These are phyloP conservation scores for Nymphaea thermarum DNA, from an alignment of 164 flowering plant species.

Conservation along the genomic window DNA sequence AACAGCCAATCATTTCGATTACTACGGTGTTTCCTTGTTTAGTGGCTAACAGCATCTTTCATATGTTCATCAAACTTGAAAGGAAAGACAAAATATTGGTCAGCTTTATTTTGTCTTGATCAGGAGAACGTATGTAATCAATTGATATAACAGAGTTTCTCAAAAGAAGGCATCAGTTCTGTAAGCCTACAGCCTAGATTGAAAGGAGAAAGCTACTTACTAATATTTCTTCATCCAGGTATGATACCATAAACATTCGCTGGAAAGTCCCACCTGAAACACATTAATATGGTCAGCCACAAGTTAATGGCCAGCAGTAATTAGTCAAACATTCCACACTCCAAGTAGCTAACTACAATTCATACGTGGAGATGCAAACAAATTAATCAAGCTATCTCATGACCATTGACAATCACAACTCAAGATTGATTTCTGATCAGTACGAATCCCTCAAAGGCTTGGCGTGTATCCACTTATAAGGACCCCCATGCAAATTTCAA, in stretches of 20 bases:
- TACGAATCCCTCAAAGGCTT: background rate
- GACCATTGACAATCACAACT: background rate
- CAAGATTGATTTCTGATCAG: background rate
- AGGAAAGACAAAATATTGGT: background rate
- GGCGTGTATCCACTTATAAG: background rate
- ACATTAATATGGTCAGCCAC: conserved; percentile 3
- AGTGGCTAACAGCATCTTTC: background rate
- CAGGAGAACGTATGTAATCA: background rate
- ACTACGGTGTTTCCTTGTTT: background rate
- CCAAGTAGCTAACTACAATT: background rate
- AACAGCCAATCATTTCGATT: background rate
- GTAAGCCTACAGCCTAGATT: background rate
- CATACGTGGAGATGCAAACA: background rate
- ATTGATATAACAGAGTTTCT: background rate
- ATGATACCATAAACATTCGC: conserved; percentile 84
- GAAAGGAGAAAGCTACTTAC: conserved; percentile 31
- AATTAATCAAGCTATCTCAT: background rate
- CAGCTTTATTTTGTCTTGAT: background rate
- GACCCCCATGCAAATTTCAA: background rate
- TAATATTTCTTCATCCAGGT: conserved; percentile 91
- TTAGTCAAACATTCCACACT: background rate
- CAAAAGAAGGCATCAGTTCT: background rate
- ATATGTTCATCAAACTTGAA: conserved; percentile 1
- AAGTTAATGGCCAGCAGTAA: background rate
- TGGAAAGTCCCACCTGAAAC: conserved; percentile 57